Evolutionary conservation across 345 rosid genomes (phyloP).

Genomic region (rapeseed (Brassica napus)): Da-Ae NC_063446.1:7332501-7333000

Average conservation of each 20-base stretch:
- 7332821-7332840: conserved; percentile 40
- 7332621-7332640: background rate
- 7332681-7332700: too few relatives aligned
- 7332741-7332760: background rate
- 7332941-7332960: background rate
- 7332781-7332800: conserved; percentile 43
- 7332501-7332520: conserved; percentile 30
- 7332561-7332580: conserved; percentile 8
- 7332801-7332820: conserved; percentile 50
- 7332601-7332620: conserved; percentile 18
- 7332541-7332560: conserved; percentile 13
- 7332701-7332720: too few relatives aligned
- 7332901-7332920: background rate
- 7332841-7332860: conserved; percentile 33
- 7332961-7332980: conserved; percentile 31
- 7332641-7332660: conserved; percentile 25
- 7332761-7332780: conserved; percentile 30
- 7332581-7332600: conserved; percentile 3
- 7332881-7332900: background rate
- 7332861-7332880: conserved; percentile 49
- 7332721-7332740: too few relatives aligned
- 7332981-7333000: conserved; percentile 57
- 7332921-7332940: background rate
- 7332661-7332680: too few relatives aligned
- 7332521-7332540: conserved; percentile 22